Conservation (phyloP, 2,329 filamentous ascomycete species). For the Parastagonospora avenae region DNA sequence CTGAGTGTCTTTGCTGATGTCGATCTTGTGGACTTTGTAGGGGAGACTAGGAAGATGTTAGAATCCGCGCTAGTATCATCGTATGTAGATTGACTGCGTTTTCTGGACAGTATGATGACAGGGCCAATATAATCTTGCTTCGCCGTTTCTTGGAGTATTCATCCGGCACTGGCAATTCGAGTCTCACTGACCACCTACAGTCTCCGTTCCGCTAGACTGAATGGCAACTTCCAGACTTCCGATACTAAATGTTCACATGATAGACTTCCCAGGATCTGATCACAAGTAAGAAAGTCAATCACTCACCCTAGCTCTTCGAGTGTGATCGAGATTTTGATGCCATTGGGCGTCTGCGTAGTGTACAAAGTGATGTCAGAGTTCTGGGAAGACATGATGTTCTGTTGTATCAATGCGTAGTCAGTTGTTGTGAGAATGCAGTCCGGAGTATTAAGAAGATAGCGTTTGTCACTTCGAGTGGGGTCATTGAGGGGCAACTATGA, state of each 20-base stretch:
- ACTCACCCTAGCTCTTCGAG: conserved; percentile 76
- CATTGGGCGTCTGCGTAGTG: conserved; percentile 83
- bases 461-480: conserved; percentile 17
- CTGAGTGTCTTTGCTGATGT: conserved; percentile 76
- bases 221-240: too few species aligned
- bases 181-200: too few species aligned
- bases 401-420: neutral
- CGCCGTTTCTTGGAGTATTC: too few species aligned
- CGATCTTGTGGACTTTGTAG: conserved; percentile 76
- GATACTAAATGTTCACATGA: neutral
- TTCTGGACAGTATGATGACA: neutral
- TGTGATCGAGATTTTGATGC: conserved; percentile 85
- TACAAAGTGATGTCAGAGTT: conserved; percentile 76
- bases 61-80: neutral
- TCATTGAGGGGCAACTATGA: conserved; percentile 33
- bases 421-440: neutral
- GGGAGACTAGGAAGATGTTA: conserved; percentile 54
- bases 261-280: neutral
- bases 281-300: neutral
- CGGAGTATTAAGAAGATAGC: neutral
- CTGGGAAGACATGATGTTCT: conserved; percentile 26
- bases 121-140: too few species aligned
- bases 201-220: too few species aligned
- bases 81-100: too few species aligned
- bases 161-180: too few species aligned